These are phyloP conservation scores for Pseudomonodictys pantanalensis DNA, from an alignment of 495 filamentous ascomycete genomes.

Conservation along the genomic window DNA sequence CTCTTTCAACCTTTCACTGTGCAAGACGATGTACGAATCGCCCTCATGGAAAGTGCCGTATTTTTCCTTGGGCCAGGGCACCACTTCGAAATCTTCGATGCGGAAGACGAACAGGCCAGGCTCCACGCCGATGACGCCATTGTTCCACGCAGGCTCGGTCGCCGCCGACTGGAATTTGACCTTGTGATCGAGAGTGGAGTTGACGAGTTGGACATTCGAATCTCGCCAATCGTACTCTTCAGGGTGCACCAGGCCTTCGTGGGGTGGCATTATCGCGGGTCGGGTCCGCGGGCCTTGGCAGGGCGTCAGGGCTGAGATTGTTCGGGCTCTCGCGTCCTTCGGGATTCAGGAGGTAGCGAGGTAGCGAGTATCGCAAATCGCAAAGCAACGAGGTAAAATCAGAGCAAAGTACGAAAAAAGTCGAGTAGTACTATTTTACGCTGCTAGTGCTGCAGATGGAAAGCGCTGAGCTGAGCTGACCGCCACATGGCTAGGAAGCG, in stretches of 20 bases:
- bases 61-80: constrained; percentile 54
- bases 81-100: constrained; percentile 60
- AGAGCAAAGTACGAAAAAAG: neutral
- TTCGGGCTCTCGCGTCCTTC: too few relatives aligned
- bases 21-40: constrained; percentile 61
- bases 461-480: neutral
- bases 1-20: constrained; percentile 48
- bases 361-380: neutral
- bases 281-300: neutral
- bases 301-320: neutral
- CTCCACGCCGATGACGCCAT: constrained; percentile 45
- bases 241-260: constrained; percentile 55
- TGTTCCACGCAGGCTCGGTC: constrained; percentile 62
- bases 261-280: constrained; percentile 48
- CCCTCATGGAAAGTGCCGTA: constrained; percentile 59
- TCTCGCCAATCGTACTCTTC: constrained; percentile 62
- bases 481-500: neutral
- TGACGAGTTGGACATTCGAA: constrained; percentile 61
- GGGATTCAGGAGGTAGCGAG: too few relatives aligned
- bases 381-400: neutral
- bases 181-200: constrained; percentile 57
- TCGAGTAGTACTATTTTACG: neutral
- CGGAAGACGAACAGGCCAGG: constrained; percentile 58
- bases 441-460: neutral
- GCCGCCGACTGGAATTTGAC: constrained; percentile 61